phyloP scores from a whole-genome alignment of 1,284 basidiomycete genomes.

The Blastosporella zonata region DNA sequence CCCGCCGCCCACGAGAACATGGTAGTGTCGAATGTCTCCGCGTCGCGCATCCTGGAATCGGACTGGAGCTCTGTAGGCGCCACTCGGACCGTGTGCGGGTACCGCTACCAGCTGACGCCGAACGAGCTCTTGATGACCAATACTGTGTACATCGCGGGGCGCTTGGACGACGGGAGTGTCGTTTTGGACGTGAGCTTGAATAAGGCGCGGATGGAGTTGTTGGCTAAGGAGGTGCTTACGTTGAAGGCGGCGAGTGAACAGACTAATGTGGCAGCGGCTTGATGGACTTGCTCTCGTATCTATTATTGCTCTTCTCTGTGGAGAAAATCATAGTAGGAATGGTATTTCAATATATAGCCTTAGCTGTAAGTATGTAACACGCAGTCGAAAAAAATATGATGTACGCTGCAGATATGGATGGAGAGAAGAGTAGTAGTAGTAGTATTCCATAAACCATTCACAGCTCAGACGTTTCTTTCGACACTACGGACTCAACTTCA shows the following conservation, averaged over 20 bases:
- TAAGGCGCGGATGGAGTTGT: slow-evolving; percentile 25
- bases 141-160: slow-evolving; percentile 35
- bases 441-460: too few species aligned
- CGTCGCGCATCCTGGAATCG: slow-evolving; percentile 34
- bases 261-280: neutral
- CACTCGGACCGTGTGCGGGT: slow-evolving; percentile 32
- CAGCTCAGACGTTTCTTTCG: too few species aligned
- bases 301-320: too few species aligned
- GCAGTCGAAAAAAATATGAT: too few species aligned
- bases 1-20: slow-evolving; percentile 33
- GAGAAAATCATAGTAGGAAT: too few species aligned
- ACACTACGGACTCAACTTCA: neutral
- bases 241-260: slow-evolving; percentile 5
- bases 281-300: neutral
- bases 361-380: too few species aligned
- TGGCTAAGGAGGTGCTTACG: slow-evolving; percentile 24
- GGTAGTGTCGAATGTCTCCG: slow-evolving; percentile 35
- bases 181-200: slow-evolving; percentile 37
- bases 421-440: too few species aligned
- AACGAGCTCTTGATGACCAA: slow-evolving; percentile 34
- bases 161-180: slow-evolving; percentile 33
- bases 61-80: slow-evolving; percentile 35
- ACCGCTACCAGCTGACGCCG: slow-evolving; percentile 36
- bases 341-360: too few species aligned
- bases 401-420: too few species aligned